phyloP scores from a whole-genome alignment of 176 grass and related monocot species.

The Elaeis guineensis region DNA sequence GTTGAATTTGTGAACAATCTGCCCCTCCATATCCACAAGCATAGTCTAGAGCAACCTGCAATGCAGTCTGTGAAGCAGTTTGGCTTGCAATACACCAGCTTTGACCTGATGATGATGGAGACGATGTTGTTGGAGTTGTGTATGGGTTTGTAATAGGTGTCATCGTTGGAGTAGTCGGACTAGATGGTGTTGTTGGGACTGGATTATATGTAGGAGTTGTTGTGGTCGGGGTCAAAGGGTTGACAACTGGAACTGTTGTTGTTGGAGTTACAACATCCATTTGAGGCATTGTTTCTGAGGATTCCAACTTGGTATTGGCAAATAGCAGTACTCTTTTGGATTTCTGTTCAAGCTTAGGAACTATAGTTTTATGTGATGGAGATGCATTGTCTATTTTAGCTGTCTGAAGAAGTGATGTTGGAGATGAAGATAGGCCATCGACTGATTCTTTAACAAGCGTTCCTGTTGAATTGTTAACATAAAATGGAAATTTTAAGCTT shows the following conservation, averaged over 20 bases:
- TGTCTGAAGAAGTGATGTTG: not conserved
- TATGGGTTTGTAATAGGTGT: constrained; percentile 11
- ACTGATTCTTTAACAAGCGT: constrained; percentile 10
- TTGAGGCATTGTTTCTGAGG: not conserved
- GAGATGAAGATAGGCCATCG: not conserved
- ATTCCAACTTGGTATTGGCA: not conserved
- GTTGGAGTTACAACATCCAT: constrained; percentile 15
- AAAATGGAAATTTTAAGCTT: too few relatives aligned
- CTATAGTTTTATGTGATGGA: not conserved
- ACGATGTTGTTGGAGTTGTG: constrained; percentile 20
- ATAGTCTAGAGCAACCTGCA: constrained; percentile 83
- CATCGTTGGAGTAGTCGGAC: not conserved
- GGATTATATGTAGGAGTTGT: constrained; percentile 8
- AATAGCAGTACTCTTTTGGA: constrained; percentile 11
- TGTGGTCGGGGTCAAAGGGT: constrained; percentile 29
- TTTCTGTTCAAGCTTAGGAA: not conserved
- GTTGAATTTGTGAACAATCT: constrained; percentile 59
- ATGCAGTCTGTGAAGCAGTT: constrained; percentile 34
- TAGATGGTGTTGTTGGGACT: constrained; percentile 5
- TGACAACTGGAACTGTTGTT: constrained; percentile 45
- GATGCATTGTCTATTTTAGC: not conserved
- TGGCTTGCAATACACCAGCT: constrained; percentile 77
- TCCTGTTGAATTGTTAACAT: not conserved
- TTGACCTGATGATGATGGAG: constrained; percentile 25
- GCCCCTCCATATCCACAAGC: constrained; percentile 60